Conservation (phyloP, 257 asterid species). For the Phtheirospermum japonicum region DNA sequence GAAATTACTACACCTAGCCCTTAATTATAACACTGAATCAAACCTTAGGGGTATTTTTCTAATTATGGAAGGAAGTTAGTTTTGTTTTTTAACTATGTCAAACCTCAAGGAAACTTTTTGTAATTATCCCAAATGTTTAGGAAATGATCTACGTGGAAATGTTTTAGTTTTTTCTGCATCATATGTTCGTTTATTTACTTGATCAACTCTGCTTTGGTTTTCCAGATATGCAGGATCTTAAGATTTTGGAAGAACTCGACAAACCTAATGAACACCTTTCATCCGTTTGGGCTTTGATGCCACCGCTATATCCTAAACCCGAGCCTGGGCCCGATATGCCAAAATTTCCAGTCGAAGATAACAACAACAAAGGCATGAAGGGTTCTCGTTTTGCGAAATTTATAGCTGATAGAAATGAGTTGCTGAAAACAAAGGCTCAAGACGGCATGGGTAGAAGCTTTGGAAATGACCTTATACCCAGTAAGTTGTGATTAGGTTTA, state of each 20-base stretch:
- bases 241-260: constrained; percentile 71
- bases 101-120: too few species aligned
- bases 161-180: constrained; percentile 11
- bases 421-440: constrained; percentile 44
- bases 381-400: constrained; percentile 94
- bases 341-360: constrained; percentile 41
- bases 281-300: constrained; percentile 87
- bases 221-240: constrained; percentile 65
- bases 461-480: constrained; percentile 38
- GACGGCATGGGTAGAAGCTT: constrained; percentile 41
- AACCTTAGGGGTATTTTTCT: too few species aligned
- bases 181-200: constrained; percentile 6
- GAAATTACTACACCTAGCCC: too few species aligned
- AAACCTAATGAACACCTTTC: constrained; percentile 73
- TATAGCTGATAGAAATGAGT: constrained; percentile 60
- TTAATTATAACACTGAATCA: too few species aligned
- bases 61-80: too few species aligned
- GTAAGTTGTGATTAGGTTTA: constrained; percentile 63
- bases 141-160: neutral
- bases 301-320: constrained; percentile 70
- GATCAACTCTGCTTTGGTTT: constrained; percentile 12
- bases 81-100: too few species aligned
- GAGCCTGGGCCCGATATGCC: constrained; percentile 48
- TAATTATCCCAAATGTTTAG: neutral
- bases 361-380: constrained; percentile 43